Evolutionary conservation across 176 grass and related monocot species (phyloP).

Genomic region (Oryza officinalis): DNA sequence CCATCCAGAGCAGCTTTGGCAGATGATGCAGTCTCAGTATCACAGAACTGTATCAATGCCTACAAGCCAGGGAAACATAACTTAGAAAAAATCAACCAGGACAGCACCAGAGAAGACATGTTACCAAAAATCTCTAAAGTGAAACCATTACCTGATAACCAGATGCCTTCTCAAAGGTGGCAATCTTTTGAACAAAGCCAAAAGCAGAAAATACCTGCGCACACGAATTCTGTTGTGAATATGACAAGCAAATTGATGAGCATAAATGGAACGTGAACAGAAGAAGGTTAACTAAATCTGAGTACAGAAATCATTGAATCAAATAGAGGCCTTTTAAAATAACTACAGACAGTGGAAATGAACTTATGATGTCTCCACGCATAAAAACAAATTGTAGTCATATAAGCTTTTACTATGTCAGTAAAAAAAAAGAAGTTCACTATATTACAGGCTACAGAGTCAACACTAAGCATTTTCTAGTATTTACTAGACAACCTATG

Average conservation of each 20-base stretch:
- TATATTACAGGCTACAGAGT: neutral
- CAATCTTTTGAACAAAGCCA: conserved; percentile 98
- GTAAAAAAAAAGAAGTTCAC: neutral
- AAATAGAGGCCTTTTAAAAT: neutral
- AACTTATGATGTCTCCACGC: neutral
- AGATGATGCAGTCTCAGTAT: conserved; percentile 70
- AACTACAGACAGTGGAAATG: neutral
- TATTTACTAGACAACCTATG: neutral
- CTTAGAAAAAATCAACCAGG: conserved; percentile 23
- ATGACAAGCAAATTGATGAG: conserved; percentile 25
- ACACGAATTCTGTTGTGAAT: conserved; percentile 31
- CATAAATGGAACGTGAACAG: conserved; percentile 6
- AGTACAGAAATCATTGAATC: conserved; percentile 11
- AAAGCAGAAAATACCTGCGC: conserved; percentile 94
- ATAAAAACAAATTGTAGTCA: conserved; percentile 6
- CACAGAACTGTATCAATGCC: conserved; percentile 93
- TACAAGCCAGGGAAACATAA: conserved; percentile 42
- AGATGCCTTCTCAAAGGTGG: conserved; percentile 96
- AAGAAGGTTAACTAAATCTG: conserved; percentile 1
- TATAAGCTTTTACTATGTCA: conserved; percentile 12
- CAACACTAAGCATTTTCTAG: conserved; percentile 16
- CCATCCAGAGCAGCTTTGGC: conserved; percentile 92
- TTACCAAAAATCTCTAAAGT: neutral
- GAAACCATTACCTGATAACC: conserved; percentile 78
- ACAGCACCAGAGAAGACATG: neutral